Conservation (phyloP, 2,329 filamentous ascomycete genomes). For the Cladosporium sp. region DNA sequence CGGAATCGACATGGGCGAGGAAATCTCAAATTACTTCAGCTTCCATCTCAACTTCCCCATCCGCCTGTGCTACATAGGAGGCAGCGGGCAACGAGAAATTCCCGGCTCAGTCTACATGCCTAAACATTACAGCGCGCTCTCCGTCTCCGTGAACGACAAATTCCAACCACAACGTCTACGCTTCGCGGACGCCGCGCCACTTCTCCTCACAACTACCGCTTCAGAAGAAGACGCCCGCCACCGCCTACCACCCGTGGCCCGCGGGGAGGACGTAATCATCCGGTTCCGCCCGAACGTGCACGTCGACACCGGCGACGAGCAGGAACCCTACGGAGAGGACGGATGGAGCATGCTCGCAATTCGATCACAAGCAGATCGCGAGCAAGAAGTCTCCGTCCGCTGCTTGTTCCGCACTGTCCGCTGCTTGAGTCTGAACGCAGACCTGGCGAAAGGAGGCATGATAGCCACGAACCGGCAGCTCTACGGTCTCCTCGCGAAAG, state of each 20-base stretch:
- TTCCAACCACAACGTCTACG: slow-evolving; percentile 30
- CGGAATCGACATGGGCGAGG: slow-evolving; percentile 32
- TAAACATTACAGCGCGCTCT: slow-evolving; percentile 28
- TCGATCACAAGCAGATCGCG: slow-evolving; percentile 24
- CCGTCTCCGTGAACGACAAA: slow-evolving; percentile 30
- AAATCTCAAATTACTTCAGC: slow-evolving; percentile 27
- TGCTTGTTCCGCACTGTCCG: slow-evolving; percentile 28
- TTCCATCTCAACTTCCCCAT: slow-evolving; percentile 24
- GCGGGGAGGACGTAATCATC: slow-evolving; percentile 30
- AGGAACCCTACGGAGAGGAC: slow-evolving; percentile 29
- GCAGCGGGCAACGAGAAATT: slow-evolving; percentile 31
- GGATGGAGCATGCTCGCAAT: slow-evolving; percentile 30
- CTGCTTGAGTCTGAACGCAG: slow-evolving; percentile 30
- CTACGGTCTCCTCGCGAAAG: slow-evolving; percentile 30
- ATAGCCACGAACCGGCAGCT: slow-evolving; percentile 29
- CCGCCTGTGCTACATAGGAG: slow-evolving; percentile 30
- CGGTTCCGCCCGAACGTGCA: slow-evolving; percentile 31
- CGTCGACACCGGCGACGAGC: slow-evolving; percentile 28
- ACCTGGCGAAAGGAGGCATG: slow-evolving; percentile 30
- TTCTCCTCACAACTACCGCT: slow-evolving; percentile 31
- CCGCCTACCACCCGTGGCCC: slow-evolving; percentile 25
- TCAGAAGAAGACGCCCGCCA: slow-evolving; percentile 30
- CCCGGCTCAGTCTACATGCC: slow-evolving; percentile 29
- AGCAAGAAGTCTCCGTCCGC: slow-evolving; percentile 29
- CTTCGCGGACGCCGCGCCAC: slow-evolving; percentile 30